phyloP scores from a whole-genome alignment of 768 basidiomycete species.

The Hirschioporus abietinus region DNA sequence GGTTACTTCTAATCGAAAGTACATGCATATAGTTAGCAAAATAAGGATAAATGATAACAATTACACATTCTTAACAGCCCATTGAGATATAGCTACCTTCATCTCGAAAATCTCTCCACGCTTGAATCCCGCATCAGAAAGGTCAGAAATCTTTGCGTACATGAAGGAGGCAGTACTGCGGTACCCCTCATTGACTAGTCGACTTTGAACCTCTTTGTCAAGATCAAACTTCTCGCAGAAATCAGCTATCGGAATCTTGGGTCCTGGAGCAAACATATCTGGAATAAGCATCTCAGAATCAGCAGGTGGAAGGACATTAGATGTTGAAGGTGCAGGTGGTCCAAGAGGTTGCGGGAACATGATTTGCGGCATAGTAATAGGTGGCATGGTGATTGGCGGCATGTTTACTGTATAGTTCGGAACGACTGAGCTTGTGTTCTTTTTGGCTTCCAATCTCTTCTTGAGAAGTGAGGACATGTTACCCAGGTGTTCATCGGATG shows the following conservation, averaged over 20 bases:
- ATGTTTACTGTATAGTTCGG: not conserved
- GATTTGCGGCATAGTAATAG: not conserved
- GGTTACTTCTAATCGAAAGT: constrained; percentile 22
- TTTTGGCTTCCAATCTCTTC: not conserved
- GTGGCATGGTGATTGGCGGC: not conserved
- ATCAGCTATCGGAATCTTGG: not conserved
- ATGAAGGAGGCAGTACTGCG: constrained; percentile 15
- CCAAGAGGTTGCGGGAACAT: not conserved
- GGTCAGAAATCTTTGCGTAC: constrained; percentile 13
- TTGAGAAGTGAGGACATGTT: not conserved
- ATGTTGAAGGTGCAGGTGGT: not conserved
- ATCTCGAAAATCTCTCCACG: constrained; percentile 16
- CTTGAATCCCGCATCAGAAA: constrained; percentile 19
- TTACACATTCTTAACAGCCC: constrained; percentile 6
- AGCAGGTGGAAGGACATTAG: not conserved
- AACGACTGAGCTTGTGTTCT: not conserved
- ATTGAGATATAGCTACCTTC: constrained; percentile 18
- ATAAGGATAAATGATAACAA: not conserved
- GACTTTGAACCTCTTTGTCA: constrained; percentile 7
- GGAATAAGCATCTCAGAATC: not conserved
- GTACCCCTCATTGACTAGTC: constrained; percentile 11
- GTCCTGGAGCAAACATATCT: not conserved
- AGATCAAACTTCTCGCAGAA: constrained; percentile 3
- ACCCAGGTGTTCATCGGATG: not conserved
- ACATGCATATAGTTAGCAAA: not conserved